Percentiles rank a stretch among this genome's conserved stretches.
These are phyloP conservation scores for Lactuca saligna DNA, from an alignment of 129 eudicot species.

Conservation along the genomic window DNA sequence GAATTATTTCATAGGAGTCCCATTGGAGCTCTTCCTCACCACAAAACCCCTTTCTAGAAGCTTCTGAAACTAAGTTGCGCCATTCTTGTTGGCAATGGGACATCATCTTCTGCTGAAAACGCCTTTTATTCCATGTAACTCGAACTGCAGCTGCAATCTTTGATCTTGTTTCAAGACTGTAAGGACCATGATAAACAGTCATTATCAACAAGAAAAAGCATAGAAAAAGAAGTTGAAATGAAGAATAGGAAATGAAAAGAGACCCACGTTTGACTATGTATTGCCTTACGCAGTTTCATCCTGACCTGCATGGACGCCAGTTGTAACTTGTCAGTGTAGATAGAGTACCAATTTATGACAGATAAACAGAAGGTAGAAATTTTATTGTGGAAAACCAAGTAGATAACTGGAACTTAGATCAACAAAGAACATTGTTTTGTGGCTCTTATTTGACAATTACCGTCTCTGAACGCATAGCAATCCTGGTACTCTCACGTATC, in stretches of 20 bases:
- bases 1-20: constrained; percentile 68
- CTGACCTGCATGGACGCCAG: constrained; percentile 54
- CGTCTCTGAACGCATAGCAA: constrained; percentile 95
- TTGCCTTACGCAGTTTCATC: constrained; percentile 65
- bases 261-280: constrained; percentile 83
- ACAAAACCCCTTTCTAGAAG: constrained; percentile 62
- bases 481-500: constrained; percentile 77
- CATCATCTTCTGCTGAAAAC: constrained; percentile 50
- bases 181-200: not conserved
- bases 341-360: not conserved
- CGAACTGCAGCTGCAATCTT: constrained; percentile 84
- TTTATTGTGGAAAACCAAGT: not conserved
- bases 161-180: constrained; percentile 67
- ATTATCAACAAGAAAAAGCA: not conserved
- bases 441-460: constrained; percentile 40
- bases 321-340: not conserved
- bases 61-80: constrained; percentile 77
- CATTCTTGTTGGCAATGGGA: constrained; percentile 72
- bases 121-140: constrained; percentile 66
- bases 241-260: constrained; percentile 10
- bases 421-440: too few relatives aligned
- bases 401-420: not conserved
- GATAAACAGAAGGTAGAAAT: constrained; percentile 8
- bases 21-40: constrained; percentile 86
- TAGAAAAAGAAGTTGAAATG: constrained; percentile 8